Evolutionary conservation across 2,329 filamentous ascomycete genomes (phyloP).

Genomic region (Aureobasidium sp.): DNA sequence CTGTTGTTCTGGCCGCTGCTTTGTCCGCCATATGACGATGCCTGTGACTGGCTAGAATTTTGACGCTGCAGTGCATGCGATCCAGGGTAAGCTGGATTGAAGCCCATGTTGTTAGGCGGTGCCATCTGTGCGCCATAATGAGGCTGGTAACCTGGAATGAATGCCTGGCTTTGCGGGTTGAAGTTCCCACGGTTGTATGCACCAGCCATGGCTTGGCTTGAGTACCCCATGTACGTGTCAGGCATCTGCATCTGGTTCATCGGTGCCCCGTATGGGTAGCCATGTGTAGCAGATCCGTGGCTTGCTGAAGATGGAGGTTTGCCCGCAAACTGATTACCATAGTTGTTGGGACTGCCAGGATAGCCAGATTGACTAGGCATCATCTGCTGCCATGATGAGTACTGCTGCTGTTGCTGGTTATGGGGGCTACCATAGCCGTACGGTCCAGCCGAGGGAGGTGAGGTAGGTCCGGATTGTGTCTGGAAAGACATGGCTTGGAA

Average conservation of each 20-base stretch:
- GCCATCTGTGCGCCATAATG: constrained; percentile 4
- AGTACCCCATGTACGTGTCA: constrained; percentile 37
- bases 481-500: constrained; percentile 43
- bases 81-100: constrained; percentile 4
- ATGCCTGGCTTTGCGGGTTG: constrained; percentile 90
- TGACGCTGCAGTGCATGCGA: constrained; percentile 26
- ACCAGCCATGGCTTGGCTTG: constrained; percentile 75
- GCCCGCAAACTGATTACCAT: constrained; percentile 1
- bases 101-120: neutral
- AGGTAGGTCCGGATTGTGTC: constrained; percentile 15
- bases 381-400: constrained; percentile 20
- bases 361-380: constrained; percentile 21
- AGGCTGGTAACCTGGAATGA: constrained; percentile 58
- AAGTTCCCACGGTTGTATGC: constrained; percentile 81
- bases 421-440: neutral
- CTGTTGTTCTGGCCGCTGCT: constrained; percentile 15
- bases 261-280: constrained; percentile 60
- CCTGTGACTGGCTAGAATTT: constrained; percentile 27
- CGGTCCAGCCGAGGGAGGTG: constrained; percentile 3
- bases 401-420: constrained; percentile 27
- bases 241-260: constrained; percentile 13
- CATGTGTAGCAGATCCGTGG: constrained; percentile 22
- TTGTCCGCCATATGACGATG: constrained; percentile 22
- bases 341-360: neutral
- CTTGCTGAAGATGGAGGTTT: constrained; percentile 8